Percentiles rank a stretch among this genome's conserved stretches.
Conservation (phyloP, 352 stramenopile genomes). For the Globisporangium okanoganense region DNA sequence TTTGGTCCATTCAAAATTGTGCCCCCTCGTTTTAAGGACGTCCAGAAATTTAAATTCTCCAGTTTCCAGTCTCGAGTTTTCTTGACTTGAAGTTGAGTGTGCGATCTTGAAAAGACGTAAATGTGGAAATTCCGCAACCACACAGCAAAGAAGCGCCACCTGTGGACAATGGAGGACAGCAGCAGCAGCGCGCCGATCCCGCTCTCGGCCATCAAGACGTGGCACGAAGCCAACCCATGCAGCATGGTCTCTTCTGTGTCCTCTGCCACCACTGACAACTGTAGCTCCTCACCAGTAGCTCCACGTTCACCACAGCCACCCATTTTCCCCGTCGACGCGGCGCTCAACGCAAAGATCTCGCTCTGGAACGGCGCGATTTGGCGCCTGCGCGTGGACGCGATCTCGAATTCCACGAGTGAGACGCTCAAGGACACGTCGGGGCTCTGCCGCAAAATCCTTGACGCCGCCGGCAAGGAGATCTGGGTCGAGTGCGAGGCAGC, state of each 20-base stretch:
- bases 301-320: background rate
- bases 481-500: slow-evolving; percentile 61
- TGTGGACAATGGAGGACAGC: background rate
- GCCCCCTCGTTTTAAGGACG: background rate
- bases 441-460: slow-evolving; percentile 57
- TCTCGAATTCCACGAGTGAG: slow-evolving; percentile 83
- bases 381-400: slow-evolving; percentile 55
- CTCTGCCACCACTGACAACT: slow-evolving; percentile 17
- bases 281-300: no score
- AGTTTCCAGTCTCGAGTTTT: background rate
- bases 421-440: slow-evolving; percentile 57
- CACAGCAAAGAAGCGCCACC: background rate
- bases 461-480: slow-evolving; percentile 70
- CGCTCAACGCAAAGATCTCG: slow-evolving; percentile 47
- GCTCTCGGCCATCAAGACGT: slow-evolving; percentile 4
- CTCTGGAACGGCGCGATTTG: slow-evolving; percentile 58
- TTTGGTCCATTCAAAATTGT: background rate
- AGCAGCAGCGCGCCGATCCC: slow-evolving; percentile 3
- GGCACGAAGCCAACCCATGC: slow-evolving; percentile 11
- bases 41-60: background rate
- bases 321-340: slow-evolving; percentile 19
- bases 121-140: background rate
- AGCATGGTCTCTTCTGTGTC: background rate
- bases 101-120: background rate
- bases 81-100: background rate